Conservation (phyloP, 1,284 basidiomycete species). For the Cutaneotrichosporon sp. region DNA sequence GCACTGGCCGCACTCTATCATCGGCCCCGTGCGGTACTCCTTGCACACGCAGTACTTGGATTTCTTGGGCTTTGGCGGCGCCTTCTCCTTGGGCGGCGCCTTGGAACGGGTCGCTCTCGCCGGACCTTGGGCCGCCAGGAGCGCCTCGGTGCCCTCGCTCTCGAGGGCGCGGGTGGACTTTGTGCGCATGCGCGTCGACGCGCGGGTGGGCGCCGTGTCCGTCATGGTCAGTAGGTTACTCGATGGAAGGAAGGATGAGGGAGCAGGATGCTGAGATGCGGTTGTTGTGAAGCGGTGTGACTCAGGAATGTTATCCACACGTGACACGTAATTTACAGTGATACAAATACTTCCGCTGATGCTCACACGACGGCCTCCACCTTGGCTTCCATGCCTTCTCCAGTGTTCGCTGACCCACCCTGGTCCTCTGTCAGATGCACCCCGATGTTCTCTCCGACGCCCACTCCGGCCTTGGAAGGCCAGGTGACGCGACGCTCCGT, state of each 20-base stretch:
- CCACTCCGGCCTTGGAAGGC: neutral
- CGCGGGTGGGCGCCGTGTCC: slow-evolving; percentile 20
- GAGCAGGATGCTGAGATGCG: neutral
- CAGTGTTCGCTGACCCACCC: neutral
- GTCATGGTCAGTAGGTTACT: slow-evolving; percentile 7
- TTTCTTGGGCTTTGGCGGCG: slow-evolving; percentile 10
- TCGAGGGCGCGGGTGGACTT: slow-evolving; percentile 38
- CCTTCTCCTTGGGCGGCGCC: slow-evolving; percentile 12
- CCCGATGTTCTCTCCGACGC: neutral
- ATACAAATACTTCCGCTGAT: slow-evolving; percentile 8
- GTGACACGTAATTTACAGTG: neutral
- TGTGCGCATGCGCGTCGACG: slow-evolving; percentile 28
- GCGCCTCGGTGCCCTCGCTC: slow-evolving; percentile 32
- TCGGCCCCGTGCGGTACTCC: slow-evolving; percentile 34
- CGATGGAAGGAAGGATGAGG: neutral
- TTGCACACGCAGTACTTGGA: slow-evolving; percentile 44
- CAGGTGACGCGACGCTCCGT: slow-evolving; percentile 18
- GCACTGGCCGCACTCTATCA: slow-evolving; percentile 51
- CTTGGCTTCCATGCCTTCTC: neutral
- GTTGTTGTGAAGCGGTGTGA: slow-evolving; percentile 4
- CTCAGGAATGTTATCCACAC: neutral
- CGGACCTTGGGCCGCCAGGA: slow-evolving; percentile 16
- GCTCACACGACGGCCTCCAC: slow-evolving; percentile 1
- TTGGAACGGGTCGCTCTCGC: slow-evolving; percentile 5
- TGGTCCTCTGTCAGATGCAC: neutral